Base-by-base conservation (phyloP, 2,329 filamentous ascomycete genomes). In the Neocucurbitaria cava region DNA sequence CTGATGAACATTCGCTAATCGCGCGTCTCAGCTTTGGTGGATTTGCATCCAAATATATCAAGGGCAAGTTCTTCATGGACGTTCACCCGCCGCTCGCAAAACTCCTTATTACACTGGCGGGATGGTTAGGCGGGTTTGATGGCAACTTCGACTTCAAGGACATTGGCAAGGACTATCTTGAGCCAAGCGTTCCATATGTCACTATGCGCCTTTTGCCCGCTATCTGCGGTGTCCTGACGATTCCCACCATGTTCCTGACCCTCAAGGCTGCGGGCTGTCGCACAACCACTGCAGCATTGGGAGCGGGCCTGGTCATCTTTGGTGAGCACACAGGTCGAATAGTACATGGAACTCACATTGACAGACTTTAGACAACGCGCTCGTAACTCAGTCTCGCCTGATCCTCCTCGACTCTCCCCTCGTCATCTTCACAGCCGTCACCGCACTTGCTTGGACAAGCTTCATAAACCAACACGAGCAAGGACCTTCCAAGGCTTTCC, bases 61-160 rank as follows among this genome's bases (percentile, higher is more conserved):
- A 99, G 83, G 95, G 95, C 72, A 89, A 85, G 76, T 99, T 99
- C 85, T 99, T 99, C 78, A 99, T 99, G 95, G 95, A 99, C 75
- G 95, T 99, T n/a, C 95, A 99, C 75, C 95, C 95, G 28, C 95
- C 95, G 41, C 84, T 99, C 56, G 95, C 95, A 64, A 99, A 99
- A 82, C 87, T 99, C 74, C 87, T 99, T 65, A 94, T 99, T 70
- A 96, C 95, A 47, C 86, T 99, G 56, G 92, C 93, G 61, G 95
- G 94, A 66, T 99, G 90, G 88, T 79, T 97, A 61, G 95, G 93
- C 69, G 95, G 95, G 49, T 99, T 98, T 76, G 86, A 97, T 73
- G 95, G 95, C 62, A 84, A 92, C 60, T 99, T 99, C 75, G 95
- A 98, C 77, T 99, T 99, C 83, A 99, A 98, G 82, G 93, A 99